These are phyloP conservation scores for Zhuliangozyma blackwelliae DNA, from an alignment of 1,139 yeast genomes.

Conservation along the genomic window DNA sequence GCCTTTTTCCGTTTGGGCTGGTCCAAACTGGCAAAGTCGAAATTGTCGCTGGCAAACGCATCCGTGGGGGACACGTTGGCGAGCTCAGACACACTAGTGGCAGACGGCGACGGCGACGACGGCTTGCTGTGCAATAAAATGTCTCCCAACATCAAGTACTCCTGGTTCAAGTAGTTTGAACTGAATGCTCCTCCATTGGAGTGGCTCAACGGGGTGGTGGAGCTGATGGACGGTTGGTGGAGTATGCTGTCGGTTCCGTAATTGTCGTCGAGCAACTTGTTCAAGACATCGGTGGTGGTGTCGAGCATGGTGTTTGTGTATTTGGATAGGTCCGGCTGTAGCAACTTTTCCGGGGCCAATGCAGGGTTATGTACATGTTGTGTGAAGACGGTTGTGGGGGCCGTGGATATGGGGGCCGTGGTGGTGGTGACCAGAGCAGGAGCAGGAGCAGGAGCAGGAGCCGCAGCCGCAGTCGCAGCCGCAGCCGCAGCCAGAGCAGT, in stretches of 20 bases:
- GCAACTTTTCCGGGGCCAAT: conserved; percentile 2
- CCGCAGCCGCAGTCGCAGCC: too few relatives aligned
- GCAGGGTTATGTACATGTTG: neutral
- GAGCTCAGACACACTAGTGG: conserved; percentile 24
- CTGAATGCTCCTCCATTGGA: conserved; percentile 7
- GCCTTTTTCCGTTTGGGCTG: conserved; percentile 12
- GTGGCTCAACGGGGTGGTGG: neutral
- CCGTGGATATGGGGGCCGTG: neutral
- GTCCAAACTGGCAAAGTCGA: conserved; percentile 8
- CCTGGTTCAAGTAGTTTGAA: conserved; percentile 48
- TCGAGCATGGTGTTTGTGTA: conserved; percentile 22
- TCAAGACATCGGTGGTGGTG: conserved; percentile 39
- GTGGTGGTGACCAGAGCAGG: too few relatives aligned
- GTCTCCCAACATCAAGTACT: conserved; percentile 57
- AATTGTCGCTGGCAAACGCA: conserved; percentile 6
- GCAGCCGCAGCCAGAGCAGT: too few relatives aligned
- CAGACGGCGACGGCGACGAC: conserved; percentile 44
- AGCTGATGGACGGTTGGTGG: neutral
- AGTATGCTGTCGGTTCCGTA: conserved; percentile 6
- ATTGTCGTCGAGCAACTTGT: conserved; percentile 18
- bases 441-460: too few relatives aligned
- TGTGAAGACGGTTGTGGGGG: too few relatives aligned
- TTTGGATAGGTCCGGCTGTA: conserved; percentile 4
- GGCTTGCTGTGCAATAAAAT: conserved; percentile 48
- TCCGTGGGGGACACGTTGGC: conserved; percentile 14